Conservation (phyloP, 163 green algal genomes). For the Volvox carteri region DNA sequence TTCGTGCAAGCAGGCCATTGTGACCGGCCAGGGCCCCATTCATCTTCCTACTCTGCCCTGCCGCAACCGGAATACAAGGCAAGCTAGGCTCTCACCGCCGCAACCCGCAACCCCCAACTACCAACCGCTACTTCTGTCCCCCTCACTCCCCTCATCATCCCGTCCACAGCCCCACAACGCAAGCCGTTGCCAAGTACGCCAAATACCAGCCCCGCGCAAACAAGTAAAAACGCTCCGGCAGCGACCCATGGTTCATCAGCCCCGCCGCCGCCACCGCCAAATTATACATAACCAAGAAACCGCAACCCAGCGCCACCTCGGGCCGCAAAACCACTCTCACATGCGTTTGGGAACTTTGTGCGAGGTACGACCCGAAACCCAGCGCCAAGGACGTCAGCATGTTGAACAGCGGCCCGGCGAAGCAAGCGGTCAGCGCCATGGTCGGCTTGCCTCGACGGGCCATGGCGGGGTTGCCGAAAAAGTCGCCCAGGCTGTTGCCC, state of each 20-base stretch:
- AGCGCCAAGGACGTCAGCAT: conserved; percentile 86
- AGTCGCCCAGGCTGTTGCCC: conserved; percentile 94
- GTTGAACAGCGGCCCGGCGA: conserved; percentile 94
- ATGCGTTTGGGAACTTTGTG: conserved; percentile 15
- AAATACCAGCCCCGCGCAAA: conserved; percentile 71
- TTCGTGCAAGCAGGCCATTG: too few species aligned
- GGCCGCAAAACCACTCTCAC: conserved; percentile 68
- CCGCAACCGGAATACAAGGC: too few species aligned
- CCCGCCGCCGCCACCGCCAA: conserved; percentile 74
- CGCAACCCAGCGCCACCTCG: conserved; percentile 78
- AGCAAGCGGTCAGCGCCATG: conserved; percentile 95
- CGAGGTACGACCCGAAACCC: conserved; percentile 73
- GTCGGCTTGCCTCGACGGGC: conserved; percentile 75
- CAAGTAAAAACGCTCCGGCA: conserved; percentile 67
- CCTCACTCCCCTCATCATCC: not conserved
- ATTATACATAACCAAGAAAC: conserved; percentile 79
- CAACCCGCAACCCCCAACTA: too few species aligned
- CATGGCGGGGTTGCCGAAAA: conserved; percentile 90
- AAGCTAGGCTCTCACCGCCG: too few species aligned
- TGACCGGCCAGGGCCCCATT: too few species aligned
- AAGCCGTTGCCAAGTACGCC: conserved; percentile 64
- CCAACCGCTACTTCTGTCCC: too few species aligned
- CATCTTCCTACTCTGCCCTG: too few species aligned
- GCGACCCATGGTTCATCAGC: conserved; percentile 62
- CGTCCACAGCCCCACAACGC: conserved; percentile 49